Evolutionary conservation across 208 protist genomes (phyloP), one percentile per base, ranked within the genome.

Genomic region (Leishmania aethiopica): DNA sequence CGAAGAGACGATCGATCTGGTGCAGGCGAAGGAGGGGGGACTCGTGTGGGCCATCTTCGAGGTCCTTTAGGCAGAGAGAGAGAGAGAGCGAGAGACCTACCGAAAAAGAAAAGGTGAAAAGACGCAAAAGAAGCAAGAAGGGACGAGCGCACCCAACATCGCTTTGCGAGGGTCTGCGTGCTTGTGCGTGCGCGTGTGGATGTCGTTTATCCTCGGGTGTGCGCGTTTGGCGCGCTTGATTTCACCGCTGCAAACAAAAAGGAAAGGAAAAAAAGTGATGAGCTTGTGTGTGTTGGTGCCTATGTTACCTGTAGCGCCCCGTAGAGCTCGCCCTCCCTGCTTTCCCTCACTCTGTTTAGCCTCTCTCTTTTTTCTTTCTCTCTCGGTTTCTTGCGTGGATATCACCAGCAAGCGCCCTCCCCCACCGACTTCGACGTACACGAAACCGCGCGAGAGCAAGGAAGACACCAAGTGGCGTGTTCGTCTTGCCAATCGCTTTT

Each of bases 31-130:
- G 3, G 85, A 94, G 37, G 91, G 91, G 25, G 91, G 91, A 70
- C 85, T 96, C 47, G 84, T 94, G 60, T 96, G 93, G 91, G 90
- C 85, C 67, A 88, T 96, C 67, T 96, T 96, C 84, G 88, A 94
- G 69, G 91, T 91, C 10, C 71, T 72, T 3, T 92, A 90, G 45
- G 10, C 4, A 42, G 51, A 72, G 42, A 45, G 42, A 10, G 45
- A 37, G 45, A 53, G 70, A 57, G 22, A 5, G 4, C 0, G 70
- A 40, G 22, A 4, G 3, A 2, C 19, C 57, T 62, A 45, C 35
- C 3, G 40, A 17, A 7, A 51, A 55, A 11, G 40, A 25, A 75
- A 17, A 37, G 70, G 32, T 2, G 28, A 75, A 7, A 28, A 0
- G 11, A 25, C 1, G 70, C 4, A 28, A 37, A 37, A 5, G 3